Evolutionary conservation across 495 filamentous ascomycete species (phyloP), one percentile per base, ranked within the genome.

Genomic region (Terfezia boudieri): DNA sequence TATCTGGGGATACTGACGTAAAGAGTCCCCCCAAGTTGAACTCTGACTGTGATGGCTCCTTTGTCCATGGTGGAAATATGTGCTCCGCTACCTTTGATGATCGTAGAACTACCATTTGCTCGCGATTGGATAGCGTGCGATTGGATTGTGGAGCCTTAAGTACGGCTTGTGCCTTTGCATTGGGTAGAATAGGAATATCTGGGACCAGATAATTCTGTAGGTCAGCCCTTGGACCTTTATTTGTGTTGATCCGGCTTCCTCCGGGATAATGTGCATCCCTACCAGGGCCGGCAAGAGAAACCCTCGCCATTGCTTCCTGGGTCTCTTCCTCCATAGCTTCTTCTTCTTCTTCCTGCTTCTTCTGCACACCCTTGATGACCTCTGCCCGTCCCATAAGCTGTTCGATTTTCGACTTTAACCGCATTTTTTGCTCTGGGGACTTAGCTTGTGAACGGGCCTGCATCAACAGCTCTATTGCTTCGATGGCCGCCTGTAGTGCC

Each of bases 21-120:
- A 78, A 84, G 52, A 62, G 61, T 16, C 65, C 69, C 26, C 64
- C 58, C 20, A 51, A 58, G 5, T 68, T 56, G 59, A 88, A 87
- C 26, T 78, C 73, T 5, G 67, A 60, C 0, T 69, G 46, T 8
- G 62, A 61, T 0, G 86, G 84, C 32, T 75, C 62, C 11, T 66
- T 65, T 14, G 74, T 70, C 90, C 90, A 98, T 5, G 84, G 86
- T 9, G 80, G 85, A 60, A 93, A 96, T 4, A 76, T 70, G 57
- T 76, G 81, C 8, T 82, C 82, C 63, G 93, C 82, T 9, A 98
- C 68, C 53, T 79, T 82, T 12, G 86, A 86, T 2, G 77, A 76
- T 57, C 81, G 78, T 9, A 86, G 70, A 8, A 95, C 67, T 36
- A 95, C 79, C 17, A 83, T 81, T 60, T 90, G 71, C 60, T 96